Evolutionary conservation across 108 stramenopile species (phyloP), one percentile per base, ranked within the genome.

Genomic region (Chaetoceros tenuissimus): DNA sequence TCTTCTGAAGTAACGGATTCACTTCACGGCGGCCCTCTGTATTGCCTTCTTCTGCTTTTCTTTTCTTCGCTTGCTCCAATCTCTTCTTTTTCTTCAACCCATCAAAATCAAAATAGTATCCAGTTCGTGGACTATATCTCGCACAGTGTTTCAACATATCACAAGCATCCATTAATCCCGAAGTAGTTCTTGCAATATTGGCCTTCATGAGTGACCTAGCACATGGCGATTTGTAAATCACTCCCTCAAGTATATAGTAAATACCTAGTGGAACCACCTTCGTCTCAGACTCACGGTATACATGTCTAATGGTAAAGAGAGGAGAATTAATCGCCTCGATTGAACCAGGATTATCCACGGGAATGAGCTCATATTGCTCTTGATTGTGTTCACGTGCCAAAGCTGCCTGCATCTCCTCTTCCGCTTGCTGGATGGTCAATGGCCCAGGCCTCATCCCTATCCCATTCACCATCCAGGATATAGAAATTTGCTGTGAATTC

Each of bases 161-260:
- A 62, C 79, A 83, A 10, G 89, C 85, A 24, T 81, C 82, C 1
- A 71, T 64, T 0, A 91, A 59, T 29, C 82, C 81, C 29, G 75
- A 79, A 22, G 82, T 51, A 20, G 84, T 85, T 28, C 85, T 68
- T 8, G 89, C 52, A 29, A 87, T 64, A 60, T 87, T 81, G 25
- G 89, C 78, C 62, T 91, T 91, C 83, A 84, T 84, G 2, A 84
- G 46, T 31, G 78, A 79, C 46, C 89, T 72, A 8, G 86, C 79
- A 1, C 79, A 68, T 2, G 89, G 89, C 46, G 79, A 60, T 50
- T 87, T 91, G 68, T 90, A 90, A 31, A 90, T 85, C 24, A 84
- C 81, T 27, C 85, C 89, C 55, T 91, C 85, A 40, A 91, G 77
- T n/a, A 91, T 75, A 59, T 91, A 91, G 46, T 92, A 92, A 43